Evolutionary conservation across 768 basidiomycete species (phyloP).

Genomic region (Lactifluus subvellereus): DNA sequence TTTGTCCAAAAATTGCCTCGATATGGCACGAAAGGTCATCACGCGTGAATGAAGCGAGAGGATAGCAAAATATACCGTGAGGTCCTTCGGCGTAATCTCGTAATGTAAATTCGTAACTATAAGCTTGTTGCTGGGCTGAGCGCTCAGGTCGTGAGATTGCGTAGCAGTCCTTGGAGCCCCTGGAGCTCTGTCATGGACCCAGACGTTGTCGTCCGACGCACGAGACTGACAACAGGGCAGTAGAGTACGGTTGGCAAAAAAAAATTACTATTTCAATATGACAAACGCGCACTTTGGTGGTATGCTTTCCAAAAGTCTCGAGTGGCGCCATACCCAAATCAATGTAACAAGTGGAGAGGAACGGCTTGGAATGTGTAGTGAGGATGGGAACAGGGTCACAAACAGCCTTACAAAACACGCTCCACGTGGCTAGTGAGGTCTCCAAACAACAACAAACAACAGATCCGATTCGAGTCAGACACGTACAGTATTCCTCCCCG

Average conservation of each 20-base stretch:
- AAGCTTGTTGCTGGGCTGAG: slow-evolving; percentile 37
- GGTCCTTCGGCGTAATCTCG: slow-evolving; percentile 82
- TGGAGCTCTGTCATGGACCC: slow-evolving; percentile 20
- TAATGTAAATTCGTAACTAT: slow-evolving; percentile 87
- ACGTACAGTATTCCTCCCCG: no score
- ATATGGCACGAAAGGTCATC: not conserved
- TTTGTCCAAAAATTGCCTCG: slow-evolving; percentile 85
- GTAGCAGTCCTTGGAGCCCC: not conserved
- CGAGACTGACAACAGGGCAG: slow-evolving; percentile 9
- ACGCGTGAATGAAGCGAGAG: slow-evolving; percentile 1
- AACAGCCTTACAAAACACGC: not conserved
- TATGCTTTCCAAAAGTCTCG: not conserved
- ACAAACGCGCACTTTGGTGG: not conserved
- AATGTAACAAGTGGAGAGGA: not conserved
- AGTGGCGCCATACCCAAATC: slow-evolving; percentile 5
- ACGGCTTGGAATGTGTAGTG: not conserved
- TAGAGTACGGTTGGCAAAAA: not conserved
- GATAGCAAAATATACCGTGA: slow-evolving; percentile 53
- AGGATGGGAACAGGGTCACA: no score
- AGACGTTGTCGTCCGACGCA: slow-evolving; percentile 14
- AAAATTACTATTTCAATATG: not conserved
- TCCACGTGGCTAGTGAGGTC: not conserved
- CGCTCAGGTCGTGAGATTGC: not conserved
- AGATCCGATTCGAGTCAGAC: no score
- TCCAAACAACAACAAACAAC: no score